Percentiles rank a stretch among this genome's conserved stretches.
Evolutionary conservation across 2,329 filamentous ascomycete genomes (phyloP).

Genomic region (Alternaria ethzedia): DNA sequence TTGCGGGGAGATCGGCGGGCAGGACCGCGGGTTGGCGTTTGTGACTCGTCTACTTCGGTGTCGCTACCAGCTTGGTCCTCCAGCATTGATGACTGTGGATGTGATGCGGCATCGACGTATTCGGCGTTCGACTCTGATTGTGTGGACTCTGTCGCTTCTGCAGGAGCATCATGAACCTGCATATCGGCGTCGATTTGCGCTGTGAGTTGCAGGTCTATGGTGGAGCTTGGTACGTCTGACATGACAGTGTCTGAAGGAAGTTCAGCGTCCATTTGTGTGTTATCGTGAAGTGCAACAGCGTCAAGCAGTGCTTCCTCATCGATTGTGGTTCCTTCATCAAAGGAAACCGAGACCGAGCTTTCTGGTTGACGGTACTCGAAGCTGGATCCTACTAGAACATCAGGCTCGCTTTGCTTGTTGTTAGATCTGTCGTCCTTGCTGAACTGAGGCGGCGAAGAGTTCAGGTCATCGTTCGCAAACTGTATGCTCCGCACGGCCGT

Average conservation of each 20-base stretch:
- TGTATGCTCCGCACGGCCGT: constrained; percentile 33
- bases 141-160: constrained; percentile 7
- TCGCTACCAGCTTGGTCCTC: constrained; percentile 18
- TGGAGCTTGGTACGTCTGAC: constrained; percentile 39
- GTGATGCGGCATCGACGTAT: constrained; percentile 34
- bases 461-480: constrained; percentile 34
- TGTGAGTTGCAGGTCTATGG: constrained; percentile 41
- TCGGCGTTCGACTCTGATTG: constrained; percentile 27
- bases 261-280: constrained; percentile 6
- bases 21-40: constrained; percentile 6
- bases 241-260: constrained; percentile 16
- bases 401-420: background rate
- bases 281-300: constrained; percentile 10
- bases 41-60: constrained; percentile 32
- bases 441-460: constrained; percentile 46
- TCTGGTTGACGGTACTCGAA: constrained; percentile 29
- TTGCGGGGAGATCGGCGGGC: constrained; percentile 1
- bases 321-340: constrained; percentile 43
- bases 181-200: constrained; percentile 47
- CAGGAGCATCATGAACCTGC: constrained; percentile 22
- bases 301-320: constrained; percentile 35
- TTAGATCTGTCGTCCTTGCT: constrained; percentile 14
- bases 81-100: constrained; percentile 7
- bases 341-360: constrained; percentile 24
- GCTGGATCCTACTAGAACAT: constrained; percentile 23